Conservation (phyloP, 2,329 filamentous ascomycete genomes). For the Ceratocystis cubensis region DNA sequence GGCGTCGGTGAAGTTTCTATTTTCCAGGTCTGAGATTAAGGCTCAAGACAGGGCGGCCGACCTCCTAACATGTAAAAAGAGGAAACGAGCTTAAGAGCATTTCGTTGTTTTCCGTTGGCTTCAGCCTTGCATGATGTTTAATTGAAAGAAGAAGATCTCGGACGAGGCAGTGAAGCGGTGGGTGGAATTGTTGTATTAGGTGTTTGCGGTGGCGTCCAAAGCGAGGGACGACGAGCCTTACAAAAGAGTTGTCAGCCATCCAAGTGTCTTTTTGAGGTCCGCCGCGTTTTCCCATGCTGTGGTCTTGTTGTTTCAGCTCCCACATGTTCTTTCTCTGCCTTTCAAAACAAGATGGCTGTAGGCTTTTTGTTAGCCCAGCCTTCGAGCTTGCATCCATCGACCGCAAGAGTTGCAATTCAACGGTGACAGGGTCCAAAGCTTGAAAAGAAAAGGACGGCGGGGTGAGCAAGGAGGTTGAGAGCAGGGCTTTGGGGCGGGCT, state of each 20-base stretch:
- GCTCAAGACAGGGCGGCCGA: neutral
- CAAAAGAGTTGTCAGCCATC: too few relatives aligned
- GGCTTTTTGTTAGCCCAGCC: neutral
- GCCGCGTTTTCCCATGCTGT: too few relatives aligned
- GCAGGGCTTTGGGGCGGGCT: neutral
- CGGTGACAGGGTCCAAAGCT: neutral
- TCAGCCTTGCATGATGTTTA: neutral
- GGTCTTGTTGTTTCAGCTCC: neutral
- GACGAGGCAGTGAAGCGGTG: too few relatives aligned
- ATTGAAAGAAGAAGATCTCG: neutral
- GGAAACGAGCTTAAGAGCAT: neutral
- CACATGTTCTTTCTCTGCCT: neutral
- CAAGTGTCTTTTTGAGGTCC: too few relatives aligned
- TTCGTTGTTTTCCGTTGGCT: neutral
- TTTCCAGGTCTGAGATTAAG: constrained; percentile 5
- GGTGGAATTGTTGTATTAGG: too few relatives aligned
- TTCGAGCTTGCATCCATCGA: neutral
- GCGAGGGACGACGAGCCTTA: too few relatives aligned
- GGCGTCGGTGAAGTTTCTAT: neutral
- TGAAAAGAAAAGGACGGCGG: neutral
- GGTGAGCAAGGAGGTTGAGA: neutral
- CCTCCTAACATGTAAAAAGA: neutral
- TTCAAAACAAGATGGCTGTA: constrained; percentile 1
- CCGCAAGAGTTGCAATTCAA: neutral
- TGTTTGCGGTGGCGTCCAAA: too few relatives aligned